These are phyloP conservation scores for Proliferodiscus dingleyae DNA, from an alignment of 2,329 filamentous ascomycete genomes.

Conservation along the genomic window DNA sequence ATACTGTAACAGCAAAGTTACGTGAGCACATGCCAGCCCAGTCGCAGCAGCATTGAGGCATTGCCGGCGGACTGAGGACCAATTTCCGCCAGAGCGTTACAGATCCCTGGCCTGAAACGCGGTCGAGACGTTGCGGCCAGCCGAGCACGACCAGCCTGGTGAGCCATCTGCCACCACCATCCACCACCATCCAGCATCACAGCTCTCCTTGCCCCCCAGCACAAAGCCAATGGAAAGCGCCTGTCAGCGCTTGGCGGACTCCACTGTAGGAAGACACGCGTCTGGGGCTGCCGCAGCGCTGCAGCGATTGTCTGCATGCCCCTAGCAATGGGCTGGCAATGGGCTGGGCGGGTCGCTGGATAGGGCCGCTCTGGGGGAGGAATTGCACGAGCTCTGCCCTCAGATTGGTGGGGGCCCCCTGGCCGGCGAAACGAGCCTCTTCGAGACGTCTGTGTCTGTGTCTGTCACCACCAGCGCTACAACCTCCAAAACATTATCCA, in stretches of 20 bases:
- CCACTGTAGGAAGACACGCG: not conserved
- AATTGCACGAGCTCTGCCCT: not conserved
- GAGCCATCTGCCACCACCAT: too few relatives aligned
- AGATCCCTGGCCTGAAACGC: constrained; percentile 1
- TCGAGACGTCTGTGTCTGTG: constrained; percentile 8
- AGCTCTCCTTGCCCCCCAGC: too few relatives aligned
- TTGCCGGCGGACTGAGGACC: too few relatives aligned
- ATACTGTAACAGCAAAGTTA: too few relatives aligned
- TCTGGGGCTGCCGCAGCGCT: constrained; percentile 1
- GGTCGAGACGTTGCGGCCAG: not conserved
- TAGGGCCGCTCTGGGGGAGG: not conserved
- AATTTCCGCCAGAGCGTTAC: not conserved
- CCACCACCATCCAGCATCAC: too few relatives aligned
- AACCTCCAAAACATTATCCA: too few relatives aligned
- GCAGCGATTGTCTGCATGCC: not conserved
- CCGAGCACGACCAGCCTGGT: too few relatives aligned
- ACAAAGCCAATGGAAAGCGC: not conserved
- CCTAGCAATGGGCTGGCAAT: too few relatives aligned
- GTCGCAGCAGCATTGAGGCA: not conserved
- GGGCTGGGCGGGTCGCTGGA: not conserved
- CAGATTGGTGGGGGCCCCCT: not conserved
- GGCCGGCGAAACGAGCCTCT: constrained; percentile 11
- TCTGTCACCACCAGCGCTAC: too few relatives aligned
- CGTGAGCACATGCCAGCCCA: not conserved
- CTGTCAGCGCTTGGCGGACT: too few relatives aligned